Base-by-base conservation (phyloP, 1,284 basidiomycete genomes). In the Leucoagaricus sp. region DNA sequence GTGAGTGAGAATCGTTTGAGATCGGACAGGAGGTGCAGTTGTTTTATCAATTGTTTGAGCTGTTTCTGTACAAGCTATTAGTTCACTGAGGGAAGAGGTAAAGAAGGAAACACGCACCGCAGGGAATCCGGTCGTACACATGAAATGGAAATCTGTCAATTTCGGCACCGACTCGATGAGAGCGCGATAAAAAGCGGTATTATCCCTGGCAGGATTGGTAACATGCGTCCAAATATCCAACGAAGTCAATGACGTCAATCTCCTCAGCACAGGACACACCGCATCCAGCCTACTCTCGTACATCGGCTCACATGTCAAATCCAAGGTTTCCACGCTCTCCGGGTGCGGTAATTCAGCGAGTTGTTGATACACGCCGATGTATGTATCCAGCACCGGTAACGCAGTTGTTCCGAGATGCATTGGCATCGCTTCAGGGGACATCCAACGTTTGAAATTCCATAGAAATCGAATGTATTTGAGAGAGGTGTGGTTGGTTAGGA, bases 391-490 rank as follows among this genome's bases (percentile, higher is more conserved):
- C 0, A 58, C 57, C 0, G 76, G 73, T 6, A 77, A 61, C 0
- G 72, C 63, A n/a, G 60, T 44, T 2, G 63, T 36, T 26, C 70
- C 59, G 26, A 73, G 64, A 17, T 64, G 61, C 67, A 72, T 64
- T 10, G 64, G 68, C 21, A 74, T 68, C 8, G 60, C 58, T 55
- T 70, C 66, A 2, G 77, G 78, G 1, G 74, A 75, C 65, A 78
- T 69, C 76, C 76, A 79, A 4, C 72, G 65, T 47, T 74, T 74
- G 62, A 78, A 78, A 57, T 75, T 77, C 76, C 76, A 79, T 19
- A 75, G 65, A 38, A 79, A 68, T 8, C 75, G 72, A 25, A 79
- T 65, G 55, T 73, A 75, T 33, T 70, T 74, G 17, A 80, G 64
- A 5, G 65, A 58, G 0, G 64, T 61, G 55, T 78, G 77, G 4